A percentile compares a stretch with the other conserved stretches of the same genome.
Conservation (phyloP, 768 basidiomycete species). For the Rhizopogon sp. region DNA sequence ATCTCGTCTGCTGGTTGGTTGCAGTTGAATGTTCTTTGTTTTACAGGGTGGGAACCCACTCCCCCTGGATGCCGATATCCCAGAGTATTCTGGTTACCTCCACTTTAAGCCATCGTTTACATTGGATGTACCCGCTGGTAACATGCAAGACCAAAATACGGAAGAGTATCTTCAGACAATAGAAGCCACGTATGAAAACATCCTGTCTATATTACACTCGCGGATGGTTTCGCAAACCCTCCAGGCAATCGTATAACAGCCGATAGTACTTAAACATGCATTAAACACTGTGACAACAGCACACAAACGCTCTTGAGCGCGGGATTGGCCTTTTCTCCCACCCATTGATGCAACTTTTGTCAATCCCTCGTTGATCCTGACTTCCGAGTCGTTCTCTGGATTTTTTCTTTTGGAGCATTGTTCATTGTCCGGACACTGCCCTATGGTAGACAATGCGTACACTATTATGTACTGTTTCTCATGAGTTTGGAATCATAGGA, state of each 20-base stretch:
- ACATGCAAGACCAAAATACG: slow-evolving; percentile 70
- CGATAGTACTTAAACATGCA: neutral
- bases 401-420: too few relatives aligned
- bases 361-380: neutral
- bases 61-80: slow-evolving; percentile 58
- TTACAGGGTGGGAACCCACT: slow-evolving; percentile 51
- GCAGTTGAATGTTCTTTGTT: neutral
- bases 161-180: slow-evolving; percentile 48
- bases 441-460: too few relatives aligned
- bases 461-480: too few relatives aligned
- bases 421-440: too few relatives aligned
- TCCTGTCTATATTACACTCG: slow-evolving; percentile 19
- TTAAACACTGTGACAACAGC: neutral
- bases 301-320: too few relatives aligned
- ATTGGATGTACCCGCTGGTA: slow-evolving; percentile 69
- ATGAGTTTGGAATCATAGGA: neutral
- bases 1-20: neutral
- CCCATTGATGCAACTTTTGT: too few relatives aligned
- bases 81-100: slow-evolving; percentile 71
- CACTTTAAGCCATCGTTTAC: slow-evolving; percentile 78
- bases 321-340: too few relatives aligned
- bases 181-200: slow-evolving; percentile 33
- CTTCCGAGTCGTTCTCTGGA: neutral
- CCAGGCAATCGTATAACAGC: neutral
- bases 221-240: neutral